Evolutionary conservation across 768 basidiomycete species (phyloP).

Genomic region (Termitomyces sp.): DNA sequence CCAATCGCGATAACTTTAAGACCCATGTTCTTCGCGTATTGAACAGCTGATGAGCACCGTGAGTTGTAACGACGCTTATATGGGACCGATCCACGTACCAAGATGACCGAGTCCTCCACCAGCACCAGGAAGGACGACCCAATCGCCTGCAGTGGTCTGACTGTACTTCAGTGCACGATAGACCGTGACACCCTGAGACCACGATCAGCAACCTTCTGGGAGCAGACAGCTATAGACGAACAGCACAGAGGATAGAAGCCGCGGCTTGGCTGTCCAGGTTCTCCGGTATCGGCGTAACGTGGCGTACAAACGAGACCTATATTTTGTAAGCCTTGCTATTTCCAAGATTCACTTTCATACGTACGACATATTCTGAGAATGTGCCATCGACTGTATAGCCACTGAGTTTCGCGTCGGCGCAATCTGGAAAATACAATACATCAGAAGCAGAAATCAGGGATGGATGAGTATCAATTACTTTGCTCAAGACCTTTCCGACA

Average conservation of each 20-base stretch:
- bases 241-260: conserved; percentile 74
- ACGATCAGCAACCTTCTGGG: conserved; percentile 8
- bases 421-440: conserved; percentile 34
- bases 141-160: conserved; percentile 60
- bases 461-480: conserved; percentile 35
- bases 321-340: background rate
- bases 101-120: conserved; percentile 84
- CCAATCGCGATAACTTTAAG: conserved; percentile 76
- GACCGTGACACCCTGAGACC: conserved; percentile 66
- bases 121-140: conserved; percentile 72
- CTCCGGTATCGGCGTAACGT: conserved; percentile 79
- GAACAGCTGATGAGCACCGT: conserved; percentile 42
- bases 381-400: conserved; percentile 79
- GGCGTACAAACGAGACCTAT: conserved; percentile 61
- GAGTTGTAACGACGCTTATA: background rate
- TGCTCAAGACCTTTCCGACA: conserved; percentile 77
- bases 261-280: conserved; percentile 58
- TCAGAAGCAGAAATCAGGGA: background rate
- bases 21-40: conserved; percentile 77
- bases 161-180: conserved; percentile 82
- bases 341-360: conserved; percentile 9
- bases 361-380: conserved; percentile 62
- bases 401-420: conserved; percentile 49
- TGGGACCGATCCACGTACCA: conserved; percentile 28
- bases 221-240: conserved; percentile 20